Conservation (phyloP, 2,329 filamentous ascomycete genomes). For the Sporothrix inflata region DNA sequence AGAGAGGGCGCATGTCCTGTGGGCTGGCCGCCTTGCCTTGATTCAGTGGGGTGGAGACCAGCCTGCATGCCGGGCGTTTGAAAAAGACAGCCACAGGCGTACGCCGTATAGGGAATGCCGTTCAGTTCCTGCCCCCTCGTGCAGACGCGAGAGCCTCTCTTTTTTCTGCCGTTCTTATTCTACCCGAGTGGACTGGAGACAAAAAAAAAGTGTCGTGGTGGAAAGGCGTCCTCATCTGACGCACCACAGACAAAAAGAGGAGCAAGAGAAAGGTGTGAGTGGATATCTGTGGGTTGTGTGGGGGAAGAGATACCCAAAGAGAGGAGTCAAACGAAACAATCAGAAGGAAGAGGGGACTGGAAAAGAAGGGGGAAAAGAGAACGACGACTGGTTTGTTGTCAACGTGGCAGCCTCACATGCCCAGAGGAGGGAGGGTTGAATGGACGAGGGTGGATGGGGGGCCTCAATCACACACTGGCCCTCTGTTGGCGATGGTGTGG, state of each 20-base stretch:
- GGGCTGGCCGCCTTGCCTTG: background rate
- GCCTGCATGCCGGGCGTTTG: background rate
- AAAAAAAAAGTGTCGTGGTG: background rate
- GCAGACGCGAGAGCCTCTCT: background rate
- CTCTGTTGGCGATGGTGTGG: background rate
- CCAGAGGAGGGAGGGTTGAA: background rate
- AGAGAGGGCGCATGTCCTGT: no score
- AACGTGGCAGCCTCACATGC: slow-evolving; percentile 16
- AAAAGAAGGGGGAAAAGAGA: background rate
- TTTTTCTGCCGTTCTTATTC: slow-evolving; percentile 19
- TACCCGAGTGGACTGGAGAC: background rate
- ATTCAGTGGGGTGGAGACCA: background rate
- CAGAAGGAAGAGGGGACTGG: background rate
- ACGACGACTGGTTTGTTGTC: background rate
- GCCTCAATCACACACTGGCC: background rate
- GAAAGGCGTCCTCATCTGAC: slow-evolving; percentile 6
- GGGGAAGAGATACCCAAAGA: background rate
- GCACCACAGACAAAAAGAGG: background rate
- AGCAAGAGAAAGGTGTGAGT: slow-evolving; percentile 1
- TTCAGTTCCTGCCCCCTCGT: no score
- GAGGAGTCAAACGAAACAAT: background rate
- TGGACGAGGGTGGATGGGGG: background rate
- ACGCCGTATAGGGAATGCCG: background rate
- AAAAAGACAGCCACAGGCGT: background rate
- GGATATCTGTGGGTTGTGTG: background rate